Evolutionary conservation across 805 yeast species (phyloP).

Genomic region (Suhomyces prunicola): DNA sequence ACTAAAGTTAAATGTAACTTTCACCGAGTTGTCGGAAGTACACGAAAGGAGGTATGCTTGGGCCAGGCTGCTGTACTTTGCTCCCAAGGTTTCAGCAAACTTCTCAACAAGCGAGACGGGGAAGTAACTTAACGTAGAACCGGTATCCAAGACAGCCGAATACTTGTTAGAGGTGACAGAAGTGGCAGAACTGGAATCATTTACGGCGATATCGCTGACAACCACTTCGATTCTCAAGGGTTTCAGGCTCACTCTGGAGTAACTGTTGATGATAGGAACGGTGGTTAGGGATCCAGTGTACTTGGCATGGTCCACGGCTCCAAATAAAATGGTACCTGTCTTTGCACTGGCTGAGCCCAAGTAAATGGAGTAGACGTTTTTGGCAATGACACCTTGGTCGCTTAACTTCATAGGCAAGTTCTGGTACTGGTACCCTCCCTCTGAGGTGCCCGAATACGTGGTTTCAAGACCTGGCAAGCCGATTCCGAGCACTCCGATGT

Average conservation of each 20-base stretch:
- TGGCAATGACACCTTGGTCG: conserved; percentile 30
- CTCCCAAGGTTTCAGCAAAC: conserved; percentile 38
- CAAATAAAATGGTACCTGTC: conserved; percentile 38
- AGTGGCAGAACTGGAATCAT: conserved; percentile 8
- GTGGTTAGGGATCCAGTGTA: conserved; percentile 32
- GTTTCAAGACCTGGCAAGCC: conserved; percentile 69
- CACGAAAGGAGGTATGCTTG: conserved; percentile 52
- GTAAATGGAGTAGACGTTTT: conserved; percentile 35
- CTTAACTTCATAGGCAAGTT: conserved; percentile 37
- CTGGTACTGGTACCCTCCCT: conserved; percentile 28
- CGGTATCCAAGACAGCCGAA: conserved; percentile 33
- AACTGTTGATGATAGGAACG: conserved; percentile 43
- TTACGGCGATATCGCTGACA: conserved; percentile 34
- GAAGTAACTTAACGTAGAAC: conserved; percentile 40
- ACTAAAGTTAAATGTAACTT: conserved; percentile 51
- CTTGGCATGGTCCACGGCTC: conserved; percentile 44
- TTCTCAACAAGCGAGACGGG: conserved; percentile 35
- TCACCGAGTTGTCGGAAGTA: conserved; percentile 16
- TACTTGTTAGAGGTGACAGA: conserved; percentile 16
- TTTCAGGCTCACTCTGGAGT: conserved; percentile 19
- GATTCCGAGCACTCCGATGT: conserved; percentile 66
- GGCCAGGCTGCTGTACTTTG: conserved; percentile 35
- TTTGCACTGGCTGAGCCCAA: conserved; percentile 23
- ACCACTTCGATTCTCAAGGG: conserved; percentile 52
- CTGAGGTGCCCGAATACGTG: conserved; percentile 32